phyloP scores from a whole-genome alignment of 495 filamentous ascomycete genomes.

The Hyaloscypha variabilis region DNA sequence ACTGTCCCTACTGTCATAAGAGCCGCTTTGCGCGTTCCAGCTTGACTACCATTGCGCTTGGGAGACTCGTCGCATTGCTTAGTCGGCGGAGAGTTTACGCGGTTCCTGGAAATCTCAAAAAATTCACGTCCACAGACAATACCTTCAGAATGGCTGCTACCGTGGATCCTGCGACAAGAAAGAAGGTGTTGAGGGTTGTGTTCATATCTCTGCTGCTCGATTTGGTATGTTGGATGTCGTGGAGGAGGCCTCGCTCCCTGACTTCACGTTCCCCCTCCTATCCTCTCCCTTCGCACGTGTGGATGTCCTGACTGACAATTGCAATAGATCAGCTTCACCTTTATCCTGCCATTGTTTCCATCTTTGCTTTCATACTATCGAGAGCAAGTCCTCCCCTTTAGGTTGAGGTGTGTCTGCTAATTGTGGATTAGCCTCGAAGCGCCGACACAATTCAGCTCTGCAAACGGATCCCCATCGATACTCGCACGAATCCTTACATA shows the following conservation, averaged over 20 bases:
- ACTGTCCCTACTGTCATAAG: constrained; percentile 19
- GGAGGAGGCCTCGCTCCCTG: background rate
- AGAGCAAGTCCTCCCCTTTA: constrained; percentile 14
- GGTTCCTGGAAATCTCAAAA: background rate
- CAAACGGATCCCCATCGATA: constrained; percentile 54
- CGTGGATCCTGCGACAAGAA: constrained; percentile 59
- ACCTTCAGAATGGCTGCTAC: constrained; percentile 27
- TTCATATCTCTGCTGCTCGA: constrained; percentile 58
- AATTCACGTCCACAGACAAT: background rate
- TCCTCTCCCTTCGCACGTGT: background rate
- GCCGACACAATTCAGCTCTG: constrained; percentile 50
- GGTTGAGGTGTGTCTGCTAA: background rate
- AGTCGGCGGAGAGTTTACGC: background rate
- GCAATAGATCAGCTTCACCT: constrained; percentile 82
- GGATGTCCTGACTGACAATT: constrained; percentile 17
- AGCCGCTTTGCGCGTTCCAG: background rate
- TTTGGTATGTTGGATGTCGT: constrained; percentile 40
- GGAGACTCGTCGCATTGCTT: background rate
- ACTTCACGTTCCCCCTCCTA: background rate
- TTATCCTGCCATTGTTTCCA: constrained; percentile 96
- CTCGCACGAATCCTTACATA: constrained; percentile 78
- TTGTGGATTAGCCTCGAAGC: constrained; percentile 46
- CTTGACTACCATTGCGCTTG: background rate
- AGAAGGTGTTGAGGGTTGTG: constrained; percentile 79
- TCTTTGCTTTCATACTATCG: constrained; percentile 95